These are phyloP conservation scores for Pythium periplocum DNA, from an alignment of 352 stramenopile species.

Conservation along the genomic window DNA sequence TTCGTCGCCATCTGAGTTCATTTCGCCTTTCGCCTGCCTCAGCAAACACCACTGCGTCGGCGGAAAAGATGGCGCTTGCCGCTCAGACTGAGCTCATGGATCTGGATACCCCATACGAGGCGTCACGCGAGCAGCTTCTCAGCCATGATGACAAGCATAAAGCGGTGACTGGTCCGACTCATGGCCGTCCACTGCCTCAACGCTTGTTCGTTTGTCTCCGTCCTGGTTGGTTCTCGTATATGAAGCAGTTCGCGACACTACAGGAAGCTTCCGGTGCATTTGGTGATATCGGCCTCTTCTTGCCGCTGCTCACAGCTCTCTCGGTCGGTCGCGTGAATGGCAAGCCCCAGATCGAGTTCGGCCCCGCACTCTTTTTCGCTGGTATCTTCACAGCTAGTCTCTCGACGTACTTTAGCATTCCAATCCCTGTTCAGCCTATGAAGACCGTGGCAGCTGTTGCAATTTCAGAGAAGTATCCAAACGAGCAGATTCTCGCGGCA, in stretches of 20 bases:
- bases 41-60: too few relatives aligned
- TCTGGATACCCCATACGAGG: background rate
- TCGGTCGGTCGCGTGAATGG: constrained; percentile 65
- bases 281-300: constrained; percentile 92
- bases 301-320: constrained; percentile 91
- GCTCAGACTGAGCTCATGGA: constrained; percentile 7
- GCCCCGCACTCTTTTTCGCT: constrained; percentile 89
- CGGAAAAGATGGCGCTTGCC: too few relatives aligned
- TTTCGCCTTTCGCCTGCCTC: too few relatives aligned
- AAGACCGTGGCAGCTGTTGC: constrained; percentile 91
- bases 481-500: constrained; percentile 76
- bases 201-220: constrained; percentile 50
- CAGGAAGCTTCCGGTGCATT: constrained; percentile 86
- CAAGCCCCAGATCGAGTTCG: constrained; percentile 79
- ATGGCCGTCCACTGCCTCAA: constrained; percentile 39
- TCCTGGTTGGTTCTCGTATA: constrained; percentile 45
- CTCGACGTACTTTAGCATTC: constrained; percentile 85
- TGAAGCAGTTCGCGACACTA: constrained; percentile 64
- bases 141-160: constrained; percentile 21
- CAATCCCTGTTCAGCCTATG: constrained; percentile 95
- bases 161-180: constrained; percentile 40
- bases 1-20: too few relatives aligned
- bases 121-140: constrained; percentile 31
- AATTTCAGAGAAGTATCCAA: constrained; percentile 75
- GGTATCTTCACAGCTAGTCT: constrained; percentile 86